Base-by-base conservation (phyloP, 148 eudicot species). In the Spergularia bocconei region DNA sequence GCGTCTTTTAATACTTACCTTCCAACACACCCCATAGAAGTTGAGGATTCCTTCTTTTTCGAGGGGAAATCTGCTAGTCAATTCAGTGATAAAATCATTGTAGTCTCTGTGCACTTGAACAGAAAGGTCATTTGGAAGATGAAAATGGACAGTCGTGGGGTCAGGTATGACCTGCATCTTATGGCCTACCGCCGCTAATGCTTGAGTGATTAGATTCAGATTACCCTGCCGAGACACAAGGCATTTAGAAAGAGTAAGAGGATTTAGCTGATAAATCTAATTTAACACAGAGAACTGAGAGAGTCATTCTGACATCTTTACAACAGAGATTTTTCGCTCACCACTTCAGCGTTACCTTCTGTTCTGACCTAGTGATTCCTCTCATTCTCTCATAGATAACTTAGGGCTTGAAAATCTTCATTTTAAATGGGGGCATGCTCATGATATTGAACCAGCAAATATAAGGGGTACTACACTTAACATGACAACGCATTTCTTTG, bases 131-230 rank as follows among this genome's bases (percentile, higher is more conserved):
- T 82, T 85, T n/a, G 99, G 99, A 72, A 96, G 84, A 82, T 90
- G 99, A 82, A 87, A 96, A 83, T 92, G 98, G 63, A 96, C 99
- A n/a, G 97, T 96, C 20, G 98, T 88, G 57, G 99, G 99, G 71
- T 96, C 99, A 71, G 99, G 94, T 79, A 96, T 84, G 74, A 93
- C 93, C 76, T 91, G 75, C 94, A 96, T 82, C 84, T 85, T 91
- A 77, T 90, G 83, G 39, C 98, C 99, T 65, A 96, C 97, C 38
- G 96, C 99, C 58, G 91, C 91, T 79, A 96, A 87, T 80, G 97
- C 88, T 83, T 89, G 97, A 52, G 98, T 92, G 72, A 95, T 95
- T 84, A 95, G 82, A 83, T 95, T 95, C 74, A 95, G 74, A 85
- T 92, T 95, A 17, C 98, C 98, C 98, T 95, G 88, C 59, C 73